These are phyloP conservation scores for Saccharomyces kudriavzevii DNA, from an alignment of 805 yeast species.

Conservation along the genomic window DNA sequence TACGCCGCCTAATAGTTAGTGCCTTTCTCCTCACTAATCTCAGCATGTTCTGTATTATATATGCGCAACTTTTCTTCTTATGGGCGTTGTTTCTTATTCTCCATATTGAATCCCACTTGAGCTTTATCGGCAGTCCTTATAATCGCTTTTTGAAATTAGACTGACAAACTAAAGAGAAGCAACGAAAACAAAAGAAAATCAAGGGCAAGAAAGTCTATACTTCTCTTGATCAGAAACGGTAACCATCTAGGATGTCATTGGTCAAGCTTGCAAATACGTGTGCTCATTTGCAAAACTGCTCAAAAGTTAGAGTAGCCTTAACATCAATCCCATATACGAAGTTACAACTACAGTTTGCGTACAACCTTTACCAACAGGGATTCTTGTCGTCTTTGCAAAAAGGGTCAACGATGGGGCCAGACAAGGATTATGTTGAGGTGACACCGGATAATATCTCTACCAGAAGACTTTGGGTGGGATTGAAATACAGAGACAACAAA, in stretches of 20 bases:
- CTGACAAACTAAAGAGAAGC: not conserved
- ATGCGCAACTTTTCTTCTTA: not conserved
- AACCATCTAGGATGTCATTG: conserved; percentile 57
- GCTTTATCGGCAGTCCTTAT: not conserved
- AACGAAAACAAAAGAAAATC: not conserved
- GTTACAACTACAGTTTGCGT: conserved; percentile 73
- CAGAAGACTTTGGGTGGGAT: conserved; percentile 83
- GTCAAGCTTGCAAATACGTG: conserved; percentile 78
- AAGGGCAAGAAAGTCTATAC: not conserved
- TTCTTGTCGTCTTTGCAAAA: conserved; percentile 75
- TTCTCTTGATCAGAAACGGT: no score
- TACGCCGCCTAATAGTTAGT: not conserved
- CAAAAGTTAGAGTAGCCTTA: conserved; percentile 60
- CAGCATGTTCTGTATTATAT: not conserved
- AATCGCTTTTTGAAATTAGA: not conserved
- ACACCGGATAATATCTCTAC: conserved; percentile 83
- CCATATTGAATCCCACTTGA: not conserved
- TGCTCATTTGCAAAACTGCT: conserved; percentile 83
- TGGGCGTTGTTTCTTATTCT: not conserved
- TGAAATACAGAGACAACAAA: conserved; percentile 74
- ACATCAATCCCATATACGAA: conserved; percentile 80
- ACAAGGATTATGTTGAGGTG: conserved; percentile 58
- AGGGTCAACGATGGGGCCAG: conserved; percentile 84
- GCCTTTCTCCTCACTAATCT: not conserved
- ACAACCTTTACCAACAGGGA: conserved; percentile 85